These are phyloP conservation scores for Russula virescens DNA, from an alignment of 768 basidiomycete genomes.

Conservation along the genomic window DNA sequence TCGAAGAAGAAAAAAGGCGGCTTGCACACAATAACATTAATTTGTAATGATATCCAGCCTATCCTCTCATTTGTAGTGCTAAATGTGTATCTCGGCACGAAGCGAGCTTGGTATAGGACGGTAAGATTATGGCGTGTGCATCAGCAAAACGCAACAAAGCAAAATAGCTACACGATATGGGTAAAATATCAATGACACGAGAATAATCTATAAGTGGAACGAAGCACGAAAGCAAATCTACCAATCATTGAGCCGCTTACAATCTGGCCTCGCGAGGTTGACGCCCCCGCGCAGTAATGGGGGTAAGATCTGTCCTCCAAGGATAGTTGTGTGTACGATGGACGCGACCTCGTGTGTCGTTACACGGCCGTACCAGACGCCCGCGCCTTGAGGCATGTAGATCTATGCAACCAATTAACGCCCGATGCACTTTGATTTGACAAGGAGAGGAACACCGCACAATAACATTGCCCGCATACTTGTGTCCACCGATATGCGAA, in stretches of 20 bases:
- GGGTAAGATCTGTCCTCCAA: slow-evolving; percentile 78
- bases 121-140: neutral
- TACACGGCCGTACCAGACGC: slow-evolving; percentile 92
- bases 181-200: neutral
- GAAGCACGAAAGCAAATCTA: slow-evolving; percentile 29
- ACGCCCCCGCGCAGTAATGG: slow-evolving; percentile 82
- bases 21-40: slow-evolving; percentile 8
- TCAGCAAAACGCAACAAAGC: too few relatives aligned
- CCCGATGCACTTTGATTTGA: neutral
- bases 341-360: slow-evolving; percentile 83
- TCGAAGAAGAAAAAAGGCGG: neutral
- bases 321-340: slow-evolving; percentile 82
- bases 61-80: neutral
- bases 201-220: neutral
- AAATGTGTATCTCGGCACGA: neutral
- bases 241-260: slow-evolving; percentile 68
- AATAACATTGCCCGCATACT: slow-evolving; percentile 86
- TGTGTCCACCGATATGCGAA: slow-evolving; percentile 92
- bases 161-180: too few relatives aligned
- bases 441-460: slow-evolving; percentile 42
- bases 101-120: neutral
- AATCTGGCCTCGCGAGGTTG: slow-evolving; percentile 67
- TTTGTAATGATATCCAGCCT: slow-evolving; percentile 10
- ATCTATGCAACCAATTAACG: slow-evolving; percentile 45
- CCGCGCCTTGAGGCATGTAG: slow-evolving; percentile 77